Evolutionary conservation across 2,329 filamentous ascomycete species (phyloP).

Genomic region (Thelonectria olida): DNA sequence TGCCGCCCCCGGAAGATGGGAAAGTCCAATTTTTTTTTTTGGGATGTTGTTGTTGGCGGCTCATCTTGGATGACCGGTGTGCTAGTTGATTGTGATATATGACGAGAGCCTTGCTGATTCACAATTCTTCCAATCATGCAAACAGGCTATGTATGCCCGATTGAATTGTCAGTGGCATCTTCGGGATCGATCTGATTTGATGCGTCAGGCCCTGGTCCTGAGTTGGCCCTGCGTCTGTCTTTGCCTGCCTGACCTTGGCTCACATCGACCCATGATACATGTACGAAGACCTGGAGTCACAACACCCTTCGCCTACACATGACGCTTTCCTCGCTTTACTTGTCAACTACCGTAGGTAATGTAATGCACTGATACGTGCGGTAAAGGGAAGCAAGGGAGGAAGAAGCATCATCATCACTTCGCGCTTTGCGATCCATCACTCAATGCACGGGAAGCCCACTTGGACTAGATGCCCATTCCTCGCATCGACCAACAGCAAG

Average conservation of each 20-base stretch:
- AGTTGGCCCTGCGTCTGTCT: not conserved
- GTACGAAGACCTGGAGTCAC: not conserved
- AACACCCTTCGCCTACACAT: too few relatives aligned
- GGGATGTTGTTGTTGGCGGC: not conserved
- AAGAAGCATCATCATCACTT: too few relatives aligned
- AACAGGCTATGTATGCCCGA: constrained; percentile 2
- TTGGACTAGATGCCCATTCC: not conserved
- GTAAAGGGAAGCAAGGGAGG: not conserved
- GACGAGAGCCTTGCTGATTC: constrained; percentile 21
- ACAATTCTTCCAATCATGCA: not conserved
- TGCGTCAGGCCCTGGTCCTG: not conserved
- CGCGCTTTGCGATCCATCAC: too few relatives aligned
- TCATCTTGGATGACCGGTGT: constrained; percentile 31
- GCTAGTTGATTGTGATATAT: constrained; percentile 45
- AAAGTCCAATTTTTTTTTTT: not conserved
- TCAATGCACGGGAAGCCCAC: not conserved
- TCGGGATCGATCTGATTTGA: not conserved
- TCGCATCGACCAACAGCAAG: too few relatives aligned
- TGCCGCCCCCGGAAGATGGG: not conserved
- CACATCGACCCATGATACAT: constrained; percentile 8
- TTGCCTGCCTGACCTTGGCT: not conserved
- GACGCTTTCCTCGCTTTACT: too few relatives aligned
- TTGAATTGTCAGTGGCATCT: constrained; percentile 5
- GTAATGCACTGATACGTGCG: not conserved
- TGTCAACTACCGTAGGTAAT: too few relatives aligned